Conservation (phyloP, 2,329 filamentous ascomycete species). For the Cordyceps sp. region DNA sequence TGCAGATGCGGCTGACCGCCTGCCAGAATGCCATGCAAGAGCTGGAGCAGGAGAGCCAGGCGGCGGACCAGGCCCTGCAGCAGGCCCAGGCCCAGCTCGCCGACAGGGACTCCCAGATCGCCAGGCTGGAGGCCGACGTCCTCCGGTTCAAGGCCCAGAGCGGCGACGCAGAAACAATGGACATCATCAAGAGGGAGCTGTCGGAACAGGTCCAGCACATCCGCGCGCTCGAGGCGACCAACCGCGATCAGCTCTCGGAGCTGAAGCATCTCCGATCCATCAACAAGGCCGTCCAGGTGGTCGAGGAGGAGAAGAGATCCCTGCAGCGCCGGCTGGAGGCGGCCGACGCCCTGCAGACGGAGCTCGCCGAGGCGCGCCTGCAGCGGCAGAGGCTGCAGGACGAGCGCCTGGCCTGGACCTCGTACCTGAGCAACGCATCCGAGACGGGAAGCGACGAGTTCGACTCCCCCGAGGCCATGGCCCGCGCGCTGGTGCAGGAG, state of each 20-base stretch:
- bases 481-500: conserved; percentile 68
- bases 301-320: conserved; percentile 85
- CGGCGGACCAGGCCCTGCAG: conserved; percentile 38
- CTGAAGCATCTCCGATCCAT: conserved; percentile 66
- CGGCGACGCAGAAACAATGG: conserved; percentile 72
- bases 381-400: conserved; percentile 80
- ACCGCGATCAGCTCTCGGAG: conserved; percentile 63
- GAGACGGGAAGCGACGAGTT: conserved; percentile 53
- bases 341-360: conserved; percentile 56
- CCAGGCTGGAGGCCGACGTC: conserved; percentile 66
- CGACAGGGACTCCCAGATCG: conserved; percentile 54
- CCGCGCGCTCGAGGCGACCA: conserved; percentile 62
- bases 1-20: conserved; percentile 33
- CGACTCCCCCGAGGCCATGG: conserved; percentile 74
- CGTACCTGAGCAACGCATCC: conserved; percentile 58
- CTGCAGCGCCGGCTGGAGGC: conserved; percentile 63
- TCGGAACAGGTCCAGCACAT: conserved; percentile 89
- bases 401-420: conserved; percentile 73
- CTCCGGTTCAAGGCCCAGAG: conserved; percentile 72
- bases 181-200: conserved; percentile 72
- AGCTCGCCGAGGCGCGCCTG: conserved; percentile 63
- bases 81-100: conserved; percentile 49
- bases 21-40: conserved; percentile 35
- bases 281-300: conserved; percentile 77
- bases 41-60: conserved; percentile 38